Evolutionary conservation across 352 stramenopile species (phyloP), one percentile per base, ranked within the genome.

Genomic region (Globisporangium alternatum): DNA sequence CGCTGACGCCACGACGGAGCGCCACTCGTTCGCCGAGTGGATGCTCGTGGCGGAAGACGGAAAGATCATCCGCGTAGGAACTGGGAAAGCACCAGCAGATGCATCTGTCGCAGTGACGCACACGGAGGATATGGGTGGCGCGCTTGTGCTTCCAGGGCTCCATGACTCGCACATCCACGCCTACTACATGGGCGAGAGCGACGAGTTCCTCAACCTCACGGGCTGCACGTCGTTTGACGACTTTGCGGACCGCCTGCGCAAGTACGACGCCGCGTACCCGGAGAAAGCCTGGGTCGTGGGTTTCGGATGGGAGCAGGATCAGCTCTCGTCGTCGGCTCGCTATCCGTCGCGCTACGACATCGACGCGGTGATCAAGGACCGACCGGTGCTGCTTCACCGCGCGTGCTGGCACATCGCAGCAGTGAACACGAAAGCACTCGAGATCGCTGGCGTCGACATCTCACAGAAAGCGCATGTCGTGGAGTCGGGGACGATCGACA

Each of bases 111-210:
- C 30, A 30, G 54, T n/a, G 0, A 52, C 62, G 1, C 44, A 77
- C 44, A 75, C 66, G 2, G 69, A 87, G 37, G 80, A 94, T 56
- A 66, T 94, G 19, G 17, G 67, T 2, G 80, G 75, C 15, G 69
- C 73, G 35, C 68, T 92, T 31, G 85, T 97, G 60, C 71, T 97
- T 7, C 90, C 90, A 2, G 90, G 90, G 3, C 78, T 97, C 17
- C 84, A 94, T 19, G 90, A 97, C 71, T 78, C 89, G 52, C 90
- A 97, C 60, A 92, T 97, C 39, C 90, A 97, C 67, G 78, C 93
- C 28, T 91, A 88, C 53, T 83, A 86, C 67, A 73, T 93, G 65
- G 89, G 89, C 22, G 87, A 97, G 67, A 91, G 76, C 56, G 76
- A 80, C 56, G 77, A 92, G 69, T 96, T 90, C 73, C 76, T 97